Conservation (phyloP, 345 rosid species). For the Arabidopsis suecica region DNA sequence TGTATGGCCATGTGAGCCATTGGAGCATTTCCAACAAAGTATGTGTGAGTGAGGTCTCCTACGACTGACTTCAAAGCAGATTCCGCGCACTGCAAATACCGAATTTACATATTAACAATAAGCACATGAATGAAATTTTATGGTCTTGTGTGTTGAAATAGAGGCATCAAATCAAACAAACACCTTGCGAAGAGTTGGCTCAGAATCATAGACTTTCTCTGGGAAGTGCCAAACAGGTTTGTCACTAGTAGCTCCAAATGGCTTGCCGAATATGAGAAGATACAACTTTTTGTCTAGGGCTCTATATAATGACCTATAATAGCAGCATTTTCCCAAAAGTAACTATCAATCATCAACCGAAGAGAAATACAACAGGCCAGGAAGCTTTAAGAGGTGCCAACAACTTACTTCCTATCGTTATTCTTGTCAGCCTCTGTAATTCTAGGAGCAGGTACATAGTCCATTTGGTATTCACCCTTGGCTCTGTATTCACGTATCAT, state of each 20-base stretch:
- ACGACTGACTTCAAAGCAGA: constrained; percentile 76
- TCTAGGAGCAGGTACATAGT: constrained; percentile 89
- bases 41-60: constrained; percentile 83
- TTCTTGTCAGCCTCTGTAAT: constrained; percentile 87
- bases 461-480: constrained; percentile 93
- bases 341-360: background rate
- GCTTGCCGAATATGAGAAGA: constrained; percentile 75
- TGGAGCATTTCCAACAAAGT: constrained; percentile 96
- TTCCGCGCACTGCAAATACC: constrained; percentile 80
- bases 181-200: constrained; percentile 79
- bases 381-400: background rate
- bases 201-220: constrained; percentile 80
- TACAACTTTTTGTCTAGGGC: constrained; percentile 88
- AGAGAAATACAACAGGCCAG: background rate
- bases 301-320: constrained; percentile 66
- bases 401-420: constrained; percentile 81
- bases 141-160: constrained; percentile 6
- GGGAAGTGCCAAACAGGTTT: constrained; percentile 96
- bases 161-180: constrained; percentile 14
- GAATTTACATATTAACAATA: background rate
- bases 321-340: background rate
- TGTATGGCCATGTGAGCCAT: constrained; percentile 82
- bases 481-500: constrained; percentile 56
- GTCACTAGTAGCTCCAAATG: constrained; percentile 59
- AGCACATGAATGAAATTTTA: background rate